Percentiles rank a stretch among this genome's conserved stretches.
These are phyloP conservation scores for Kalanchoe fedtschenkoi DNA, from an alignment of 164 flowering plant species.

Conservation along the genomic window DNA sequence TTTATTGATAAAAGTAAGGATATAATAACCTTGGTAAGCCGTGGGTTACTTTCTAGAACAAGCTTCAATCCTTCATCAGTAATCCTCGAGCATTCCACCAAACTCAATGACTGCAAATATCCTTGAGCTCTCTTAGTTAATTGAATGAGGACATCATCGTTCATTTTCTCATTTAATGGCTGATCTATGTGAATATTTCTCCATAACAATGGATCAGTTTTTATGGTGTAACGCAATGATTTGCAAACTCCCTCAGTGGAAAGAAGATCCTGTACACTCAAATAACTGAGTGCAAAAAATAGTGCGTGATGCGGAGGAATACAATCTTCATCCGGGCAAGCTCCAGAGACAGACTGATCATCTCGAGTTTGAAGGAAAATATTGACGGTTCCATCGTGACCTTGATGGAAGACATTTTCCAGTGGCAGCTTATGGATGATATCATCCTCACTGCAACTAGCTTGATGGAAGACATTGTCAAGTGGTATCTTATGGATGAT, in stretches of 20 bases:
- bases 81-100: conserved; percentile 57
- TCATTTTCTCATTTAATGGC: conserved; percentile 63
- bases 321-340: conserved; percentile 14
- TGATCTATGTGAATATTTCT: conserved; percentile 58
- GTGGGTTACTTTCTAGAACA: conserved; percentile 57
- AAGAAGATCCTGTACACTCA: conserved; percentile 63
- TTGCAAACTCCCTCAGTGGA: conserved; percentile 58
- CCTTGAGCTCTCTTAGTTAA: conserved; percentile 66
- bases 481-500: too few species aligned
- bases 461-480: conserved; percentile 6
- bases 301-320: conserved; percentile 53
- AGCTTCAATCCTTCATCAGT: conserved; percentile 70
- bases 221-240: conserved; percentile 38
- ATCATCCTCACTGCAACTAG: too few species aligned
- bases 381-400: too few species aligned
- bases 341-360: not conserved
- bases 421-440: not conserved
- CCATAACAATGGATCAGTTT: conserved; percentile 63
- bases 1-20: not conserved
- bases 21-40: conserved; percentile 54
- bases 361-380: not conserved
- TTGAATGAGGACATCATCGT: conserved; percentile 57
- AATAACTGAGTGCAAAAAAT: conserved; percentile 38
- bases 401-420: not conserved
- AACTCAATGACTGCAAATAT: conserved; percentile 49